Base-by-base conservation (phyloP, 768 basidiomycete species). In the Botryobasidium botryosum region DNA sequence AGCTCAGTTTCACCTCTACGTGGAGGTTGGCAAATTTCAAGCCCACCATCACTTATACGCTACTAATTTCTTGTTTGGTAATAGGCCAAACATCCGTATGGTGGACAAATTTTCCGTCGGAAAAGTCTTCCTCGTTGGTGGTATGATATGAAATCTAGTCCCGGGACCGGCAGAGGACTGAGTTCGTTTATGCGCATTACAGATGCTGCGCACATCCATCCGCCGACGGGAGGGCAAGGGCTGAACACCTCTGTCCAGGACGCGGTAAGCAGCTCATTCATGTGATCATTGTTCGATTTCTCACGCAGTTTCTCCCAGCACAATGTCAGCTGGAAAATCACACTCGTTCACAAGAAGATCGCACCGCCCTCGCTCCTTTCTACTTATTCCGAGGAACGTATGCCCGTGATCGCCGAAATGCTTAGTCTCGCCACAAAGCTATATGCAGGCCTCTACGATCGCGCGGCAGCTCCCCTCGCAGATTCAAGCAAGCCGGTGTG, bases 171-270 rank as follows among this genome's bases (percentile, higher is more conserved):
- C n/a, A n/a, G n/a, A n/a, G n/a, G n/a, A n/a, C n/a, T n/a, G n/a
- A n/a, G n/a, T 27, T 15, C 12, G 13, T 23, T 6, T 8, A 20
- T 7, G n/a, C n/a, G n/a, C n/a, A n/a, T n/a, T n/a, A n/a, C 44
- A 73, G 71, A 74, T 50, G 64, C 68, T 20, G 69, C 67, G 0
- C 72, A 73, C 45, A 58, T 64, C 20, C 68, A 70, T 45, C 61
- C 62, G 23, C 66, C 66, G 13, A 58, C 59, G 6, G 69, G 68
- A 15, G 67, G 62, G 1, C 68, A 66, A 44, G 67, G 66, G 6
- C 48, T 66, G n/a, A 64, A 64, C 48, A 57, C 57, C 17, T 52
- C 56, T 35, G 51, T 64, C 5, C 64, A 66, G 48, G 64, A 68
- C 51, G 49, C 59, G 15, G 66, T 68, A 44, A 35, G 63, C 44